Percentiles rank a stretch among this genome's conserved stretches.
Conservation (phyloP, 1,139 yeast genomes). For the Yamadazyma diddensiae region DNA sequence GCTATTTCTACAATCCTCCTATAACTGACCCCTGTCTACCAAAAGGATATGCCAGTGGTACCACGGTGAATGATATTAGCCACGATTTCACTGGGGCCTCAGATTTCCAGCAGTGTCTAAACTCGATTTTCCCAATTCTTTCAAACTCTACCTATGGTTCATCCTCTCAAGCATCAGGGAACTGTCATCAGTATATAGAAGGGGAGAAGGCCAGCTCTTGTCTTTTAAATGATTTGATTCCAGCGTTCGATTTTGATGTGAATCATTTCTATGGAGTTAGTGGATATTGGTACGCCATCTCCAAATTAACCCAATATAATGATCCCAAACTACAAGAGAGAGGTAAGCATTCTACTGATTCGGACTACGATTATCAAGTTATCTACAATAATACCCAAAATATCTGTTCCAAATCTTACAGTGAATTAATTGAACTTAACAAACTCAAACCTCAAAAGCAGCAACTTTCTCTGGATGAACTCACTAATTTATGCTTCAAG, state of each 20-base stretch:
- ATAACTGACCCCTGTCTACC: conserved; percentile 66
- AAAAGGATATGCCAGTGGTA: conserved; percentile 30
- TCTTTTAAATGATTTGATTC: conserved; percentile 52
- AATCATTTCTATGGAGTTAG: conserved; percentile 76
- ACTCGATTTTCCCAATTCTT: conserved; percentile 52
- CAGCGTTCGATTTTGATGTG: conserved; percentile 65
- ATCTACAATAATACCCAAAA: conserved; percentile 44
- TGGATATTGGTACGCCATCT: conserved; percentile 77
- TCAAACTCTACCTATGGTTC: conserved; percentile 29
- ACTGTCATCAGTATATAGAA: conserved; percentile 32
- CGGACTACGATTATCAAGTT: conserved; percentile 32
- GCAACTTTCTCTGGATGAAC: conserved; percentile 36
- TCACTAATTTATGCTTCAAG: conserved; percentile 58
- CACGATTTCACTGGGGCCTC: conserved; percentile 57
- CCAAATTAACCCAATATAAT: conserved; percentile 38
- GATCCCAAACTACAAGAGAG: conserved; percentile 7
- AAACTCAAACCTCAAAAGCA: conserved; percentile 22
- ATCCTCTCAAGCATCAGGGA: conserved; percentile 15
- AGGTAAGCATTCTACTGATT: conserved; percentile 5
- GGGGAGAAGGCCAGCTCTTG: conserved; percentile 42
- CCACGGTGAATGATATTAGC: conserved; percentile 21
- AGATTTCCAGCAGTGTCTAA: conserved; percentile 53
- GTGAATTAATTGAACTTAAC: conserved; percentile 41
- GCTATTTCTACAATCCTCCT: conserved; percentile 22
- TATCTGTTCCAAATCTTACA: conserved; percentile 42